Evolutionary conservation across 202 grass and related monocot species (phyloP).

Genomic region (Schoenoplectus triqueter): DNA sequence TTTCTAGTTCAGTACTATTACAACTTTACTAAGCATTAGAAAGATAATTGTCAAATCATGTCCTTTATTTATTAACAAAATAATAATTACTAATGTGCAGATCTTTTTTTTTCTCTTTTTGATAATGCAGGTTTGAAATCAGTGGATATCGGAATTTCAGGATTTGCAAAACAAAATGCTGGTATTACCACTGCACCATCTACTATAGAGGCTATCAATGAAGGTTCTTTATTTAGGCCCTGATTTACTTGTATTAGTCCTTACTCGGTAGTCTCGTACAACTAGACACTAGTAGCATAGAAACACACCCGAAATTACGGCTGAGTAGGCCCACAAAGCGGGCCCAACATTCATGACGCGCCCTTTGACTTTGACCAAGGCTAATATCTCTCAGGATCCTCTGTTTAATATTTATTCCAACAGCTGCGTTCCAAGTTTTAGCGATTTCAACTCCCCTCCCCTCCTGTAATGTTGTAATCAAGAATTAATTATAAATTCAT

Average conservation of each 20-base stretch:
- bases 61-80: not conserved
- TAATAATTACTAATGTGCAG: not conserved
- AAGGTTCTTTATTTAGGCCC: conserved; percentile 9
- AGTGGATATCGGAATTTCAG: not conserved
- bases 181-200: not conserved
- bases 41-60: too few relatives aligned
- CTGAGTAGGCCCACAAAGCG: not conserved
- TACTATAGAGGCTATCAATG: not conserved
- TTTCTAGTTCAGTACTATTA: not conserved
- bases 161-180: not conserved
- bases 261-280: not conserved
- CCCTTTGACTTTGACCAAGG: not conserved
- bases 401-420: not conserved
- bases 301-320: not conserved
- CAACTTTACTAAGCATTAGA: not conserved
- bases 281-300: not conserved
- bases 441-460: too few relatives aligned
- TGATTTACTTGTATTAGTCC: not conserved
- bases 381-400: not conserved
- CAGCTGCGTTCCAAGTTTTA: not conserved
- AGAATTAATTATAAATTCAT: too few relatives aligned
- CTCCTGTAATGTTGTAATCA: too few relatives aligned
- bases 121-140: not conserved
- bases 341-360: not conserved
- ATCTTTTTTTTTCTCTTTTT: not conserved